These are phyloP conservation scores for Coffea humblotiana DNA, from an alignment of 305 asterid genomes.

Conservation along the genomic window DNA sequence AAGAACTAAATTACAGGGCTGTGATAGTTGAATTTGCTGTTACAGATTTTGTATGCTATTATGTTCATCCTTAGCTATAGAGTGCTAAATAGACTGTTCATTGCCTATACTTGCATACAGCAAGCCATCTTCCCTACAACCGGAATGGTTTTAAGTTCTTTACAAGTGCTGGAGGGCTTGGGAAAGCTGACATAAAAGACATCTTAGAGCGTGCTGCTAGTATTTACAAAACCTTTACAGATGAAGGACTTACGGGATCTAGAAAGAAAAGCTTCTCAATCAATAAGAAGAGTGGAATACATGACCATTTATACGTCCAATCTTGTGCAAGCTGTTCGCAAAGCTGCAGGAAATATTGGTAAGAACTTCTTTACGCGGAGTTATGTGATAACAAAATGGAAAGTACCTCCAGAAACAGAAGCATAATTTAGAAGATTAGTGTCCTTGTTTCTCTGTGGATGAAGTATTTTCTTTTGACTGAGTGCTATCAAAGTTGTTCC, in stretches of 20 bases:
- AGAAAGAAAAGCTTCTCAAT: slow-evolving; percentile 45
- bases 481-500: not conserved
- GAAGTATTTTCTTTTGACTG: slow-evolving; percentile 3
- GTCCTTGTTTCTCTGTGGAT: slow-evolving; percentile 10
- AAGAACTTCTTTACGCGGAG: slow-evolving; percentile 18
- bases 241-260: slow-evolving; percentile 48
- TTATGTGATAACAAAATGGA: not conserved
- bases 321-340: slow-evolving; percentile 91
- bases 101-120: slow-evolving; percentile 47
- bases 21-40: not conserved
- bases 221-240: slow-evolving; percentile 55
- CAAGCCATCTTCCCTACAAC: slow-evolving; percentile 98
- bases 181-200: slow-evolving; percentile 91
- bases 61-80: not conserved
- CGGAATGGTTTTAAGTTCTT: slow-evolving; percentile 97
- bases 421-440: not conserved
- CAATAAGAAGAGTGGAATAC: slow-evolving; percentile 74
- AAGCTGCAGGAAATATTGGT: slow-evolving; percentile 85
- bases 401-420: not conserved
- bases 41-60: not conserved
- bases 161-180: slow-evolving; percentile 87
- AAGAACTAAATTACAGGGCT: not conserved
- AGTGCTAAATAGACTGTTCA: slow-evolving; percentile 14
- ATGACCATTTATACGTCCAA: slow-evolving; percentile 85
- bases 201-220: slow-evolving; percentile 87